Conservation (phyloP, 1,139 yeast genomes). For the Protomyces lactucae-debilis region DNA sequence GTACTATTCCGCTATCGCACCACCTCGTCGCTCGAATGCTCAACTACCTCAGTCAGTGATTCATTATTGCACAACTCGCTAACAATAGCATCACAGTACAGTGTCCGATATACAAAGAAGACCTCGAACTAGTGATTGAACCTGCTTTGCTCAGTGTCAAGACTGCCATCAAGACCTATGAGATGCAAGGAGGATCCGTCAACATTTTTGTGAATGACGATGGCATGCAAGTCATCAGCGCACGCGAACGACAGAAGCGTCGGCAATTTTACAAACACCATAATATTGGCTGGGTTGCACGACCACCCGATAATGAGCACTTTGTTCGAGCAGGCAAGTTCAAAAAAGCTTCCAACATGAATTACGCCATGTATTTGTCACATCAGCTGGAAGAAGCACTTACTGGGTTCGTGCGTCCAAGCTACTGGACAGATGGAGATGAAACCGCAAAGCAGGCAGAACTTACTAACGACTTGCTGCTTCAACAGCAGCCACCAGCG, state of each 20-base stretch:
- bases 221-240: conserved; percentile 28
- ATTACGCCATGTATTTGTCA: conserved; percentile 29
- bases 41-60: conserved; percentile 22
- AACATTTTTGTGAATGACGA: conserved; percentile 29
- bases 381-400: conserved; percentile 30
- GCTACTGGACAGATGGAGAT: conserved; percentile 20
- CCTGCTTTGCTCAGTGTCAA: conserved; percentile 27
- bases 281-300: conserved; percentile 30
- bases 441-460: conserved; percentile 11
- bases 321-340: conserved; percentile 31
- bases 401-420: conserved; percentile 18
- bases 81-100: conserved; percentile 13
- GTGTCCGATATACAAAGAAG: conserved; percentile 30
- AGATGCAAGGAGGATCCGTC: conserved; percentile 30
- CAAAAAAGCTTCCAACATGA: conserved; percentile 32
- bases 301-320: conserved; percentile 31
- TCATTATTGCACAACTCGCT: neutral
- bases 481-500: conserved; percentile 9
- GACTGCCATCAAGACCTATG: conserved; percentile 29
- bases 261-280: conserved; percentile 30
- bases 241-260: conserved; percentile 19
- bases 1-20: conserved; percentile 29
- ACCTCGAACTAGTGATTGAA: conserved; percentile 28
- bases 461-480: conserved; percentile 11
- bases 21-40: conserved; percentile 6